Percentiles rank a stretch among this genome's conserved stretches.
Conservation (phyloP, 2,329 filamentous ascomycete species). For the Pyrenochaeta sp. region DNA sequence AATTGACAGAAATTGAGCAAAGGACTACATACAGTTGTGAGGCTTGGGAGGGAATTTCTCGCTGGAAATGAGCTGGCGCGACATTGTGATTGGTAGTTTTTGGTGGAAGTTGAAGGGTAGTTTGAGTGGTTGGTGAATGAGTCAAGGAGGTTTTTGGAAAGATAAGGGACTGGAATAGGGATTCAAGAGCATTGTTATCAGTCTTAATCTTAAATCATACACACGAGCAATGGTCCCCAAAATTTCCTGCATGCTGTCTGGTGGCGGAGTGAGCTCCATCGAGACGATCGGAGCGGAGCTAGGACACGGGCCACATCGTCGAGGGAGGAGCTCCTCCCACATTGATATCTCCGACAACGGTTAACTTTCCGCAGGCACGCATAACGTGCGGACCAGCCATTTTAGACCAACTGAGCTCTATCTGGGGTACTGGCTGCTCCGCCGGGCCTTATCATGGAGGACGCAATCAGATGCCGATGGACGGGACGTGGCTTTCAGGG, state of each 20-base stretch:
- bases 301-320: background rate
- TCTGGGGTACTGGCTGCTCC: background rate
- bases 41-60: conserved; percentile 34
- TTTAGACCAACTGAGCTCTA: no score
- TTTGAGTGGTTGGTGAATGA: conserved; percentile 1
- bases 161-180: background rate
- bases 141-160: background rate
- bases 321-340: conserved; percentile 22
- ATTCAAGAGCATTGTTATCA: conserved; percentile 1
- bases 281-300: background rate
- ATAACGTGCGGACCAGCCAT: no score
- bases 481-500: no score
- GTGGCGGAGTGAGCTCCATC: conserved; percentile 1
- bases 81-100: conserved; percentile 20
- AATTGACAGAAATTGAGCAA: background rate
- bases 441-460: background rate
- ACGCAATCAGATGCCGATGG: no score
- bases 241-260: background rate
- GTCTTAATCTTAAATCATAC: conserved; percentile 5
- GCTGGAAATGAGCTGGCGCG: conserved; percentile 31
- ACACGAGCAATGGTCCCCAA: background rate
- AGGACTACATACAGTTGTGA: conserved; percentile 23
- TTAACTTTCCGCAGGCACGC: no score
- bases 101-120: background rate
- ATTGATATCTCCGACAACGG: conserved; percentile 3